Evolutionary conservation across 441 rosid genomes (phyloP).

Genomic region (Sinapis alba): DNA sequence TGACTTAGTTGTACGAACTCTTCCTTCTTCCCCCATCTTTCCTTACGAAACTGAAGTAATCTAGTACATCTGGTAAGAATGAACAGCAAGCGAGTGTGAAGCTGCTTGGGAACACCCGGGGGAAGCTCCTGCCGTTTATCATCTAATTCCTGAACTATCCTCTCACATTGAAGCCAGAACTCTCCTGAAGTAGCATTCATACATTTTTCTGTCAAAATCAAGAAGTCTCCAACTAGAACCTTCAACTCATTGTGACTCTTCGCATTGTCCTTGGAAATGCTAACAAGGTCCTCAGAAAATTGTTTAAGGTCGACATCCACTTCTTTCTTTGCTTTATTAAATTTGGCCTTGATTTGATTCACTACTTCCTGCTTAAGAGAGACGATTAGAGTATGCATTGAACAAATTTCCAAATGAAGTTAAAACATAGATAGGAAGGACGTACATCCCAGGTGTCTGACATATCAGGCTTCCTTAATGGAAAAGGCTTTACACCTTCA

Average conservation of each 20-base stretch:
- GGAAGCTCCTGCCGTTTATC: constrained; percentile 93
- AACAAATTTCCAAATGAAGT: constrained; percentile 13
- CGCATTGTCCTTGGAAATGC: constrained; percentile 67
- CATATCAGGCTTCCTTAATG: constrained; percentile 80
- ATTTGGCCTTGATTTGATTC: constrained; percentile 73
- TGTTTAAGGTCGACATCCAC: constrained; percentile 81
- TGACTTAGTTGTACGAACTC: constrained; percentile 63
- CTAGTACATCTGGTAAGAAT: constrained; percentile 93
- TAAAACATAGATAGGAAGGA: constrained; percentile 12
- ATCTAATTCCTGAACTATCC: constrained; percentile 91
- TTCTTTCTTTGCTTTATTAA: constrained; percentile 95
- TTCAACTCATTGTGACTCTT: constrained; percentile 79
- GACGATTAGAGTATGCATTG: constrained; percentile 30
- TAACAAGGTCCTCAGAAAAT: constrained; percentile 75
- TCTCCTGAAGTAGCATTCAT: constrained; percentile 67
- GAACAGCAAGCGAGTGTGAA: constrained; percentile 86
- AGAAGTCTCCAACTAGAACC: constrained; percentile 77
- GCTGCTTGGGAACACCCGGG: constrained; percentile 80
- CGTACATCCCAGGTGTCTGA: constrained; percentile 80
- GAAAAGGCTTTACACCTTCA: constrained; percentile 92
- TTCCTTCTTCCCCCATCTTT: constrained; percentile 80
- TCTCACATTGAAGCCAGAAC: constrained; percentile 95
- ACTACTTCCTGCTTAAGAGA: constrained; percentile 61
- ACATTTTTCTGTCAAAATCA: constrained; percentile 80
- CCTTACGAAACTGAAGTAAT: constrained; percentile 93